Evolutionary conservation across 2,329 filamentous ascomycete species (phyloP), one percentile per base, ranked within the genome.

Genomic region (Albophoma yamanashiensis): DNA sequence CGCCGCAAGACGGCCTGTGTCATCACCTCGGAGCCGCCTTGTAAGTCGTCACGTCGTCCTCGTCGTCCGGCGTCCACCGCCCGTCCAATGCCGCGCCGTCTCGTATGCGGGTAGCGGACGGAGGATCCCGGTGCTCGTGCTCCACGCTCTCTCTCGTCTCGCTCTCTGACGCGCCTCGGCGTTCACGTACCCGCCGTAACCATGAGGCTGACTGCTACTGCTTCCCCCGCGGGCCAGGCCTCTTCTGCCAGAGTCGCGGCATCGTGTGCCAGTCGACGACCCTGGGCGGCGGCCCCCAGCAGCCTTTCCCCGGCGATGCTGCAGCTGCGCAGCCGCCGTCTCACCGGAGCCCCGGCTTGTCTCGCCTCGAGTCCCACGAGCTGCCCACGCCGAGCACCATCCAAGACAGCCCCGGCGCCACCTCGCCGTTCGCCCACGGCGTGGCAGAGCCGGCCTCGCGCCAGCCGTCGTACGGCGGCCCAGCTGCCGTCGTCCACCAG

Each of bases 1-100:
- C 69, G 69, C 55, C 70, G 77, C 22, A 79, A 79, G 67, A 78
- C 76, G 50, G 77, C 75, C n/a, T 79, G 77, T 64, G 73, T 79
- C 9, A 79, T 79, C 59, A 71, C 74, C 38, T 69, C 69, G 14
- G 68, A 72, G 60, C 76, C 76, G 57, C 77, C 76, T 60, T 79
- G 77, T 79, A 70, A 68, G 75, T 64, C 43, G 22, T 14, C 22
- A 2, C 2, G 25, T 25, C n/a, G 9, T n/a, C 14, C 3, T 25
- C 9, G 9, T 9, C n/a, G 43, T 47, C 42, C 42, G 8, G n/a
- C 12, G n/a, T 47, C n/a, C 22, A n/a, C 25, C 12, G 11, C 45
- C 45, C 12, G 22, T 27, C 45, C 45, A 27, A 27, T 47, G 22
- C 22, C 45, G 25, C 27, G 5, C 3, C 25, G 8, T 50, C 45